Base-by-base conservation (phyloP, 2,329 filamentous ascomycete genomes). In the Trichoderma sp. region DNA sequence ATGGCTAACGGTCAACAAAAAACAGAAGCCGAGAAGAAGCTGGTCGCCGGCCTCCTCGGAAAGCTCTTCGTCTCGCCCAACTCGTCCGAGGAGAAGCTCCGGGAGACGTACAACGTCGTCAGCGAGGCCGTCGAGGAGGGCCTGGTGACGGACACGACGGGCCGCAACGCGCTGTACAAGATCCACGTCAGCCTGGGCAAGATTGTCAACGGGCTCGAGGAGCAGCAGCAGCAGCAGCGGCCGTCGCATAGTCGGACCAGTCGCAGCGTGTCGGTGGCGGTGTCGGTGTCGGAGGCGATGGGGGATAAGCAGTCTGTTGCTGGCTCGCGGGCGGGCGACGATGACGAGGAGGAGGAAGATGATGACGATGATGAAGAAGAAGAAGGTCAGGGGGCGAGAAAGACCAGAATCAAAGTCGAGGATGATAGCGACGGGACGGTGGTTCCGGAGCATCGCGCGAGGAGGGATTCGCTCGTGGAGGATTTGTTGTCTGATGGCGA, bases 11-110 rank as follows among this genome's bases (percentile, higher is more conserved):
- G 21, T 1, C 7, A 41, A 67, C 14, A 30, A 39, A 39, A 34
- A 58, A 74, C 73, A 89, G 90, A 91, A 74, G 93, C 97, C 69
- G 93, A 97, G 77, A 92, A 91, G 79, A 97, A 96, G 75, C 84
- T 89, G 1, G 80, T 95, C 10, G 87, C 91, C 30, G 85, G 88
- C 0, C 85, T 97, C 55, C 83, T 98, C 1, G 88, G 88, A 69
- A 98, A 97, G 77, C 81, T 97, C 2, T 88, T 93, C 73, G 83
- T 98, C 55, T 88, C 89, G 1, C 84, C 91, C 0, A 81, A 89
- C 1, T 88, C 87, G 0, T 81, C 82, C 0, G 82, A 87, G 67
- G 80, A 84, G 24, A 86, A 85, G 70, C 78, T 88, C 67, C 79
- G 85, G 68, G 80, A 83, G 45, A 73, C 86, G 43, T 88, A 89